Percentiles rank a stretch among this genome's conserved stretches.
These are phyloP conservation scores for Hypholoma sublateritium DNA, from an alignment of 768 basidiomycete genomes.

Conservation along the genomic window DNA sequence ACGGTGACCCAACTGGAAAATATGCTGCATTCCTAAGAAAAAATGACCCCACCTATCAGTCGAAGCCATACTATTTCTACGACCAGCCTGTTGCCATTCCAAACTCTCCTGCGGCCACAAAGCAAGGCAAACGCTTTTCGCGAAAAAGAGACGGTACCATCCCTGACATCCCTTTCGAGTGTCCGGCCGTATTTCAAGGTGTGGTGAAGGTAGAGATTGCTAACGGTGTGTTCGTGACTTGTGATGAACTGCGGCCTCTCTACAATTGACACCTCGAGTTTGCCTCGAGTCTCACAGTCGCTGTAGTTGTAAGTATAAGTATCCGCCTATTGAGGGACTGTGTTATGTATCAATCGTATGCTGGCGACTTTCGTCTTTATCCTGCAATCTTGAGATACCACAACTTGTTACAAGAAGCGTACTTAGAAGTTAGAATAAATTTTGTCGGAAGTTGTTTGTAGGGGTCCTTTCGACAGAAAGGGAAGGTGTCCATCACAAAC, in stretches of 20 bases:
- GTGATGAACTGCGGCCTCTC: conserved; percentile 40
- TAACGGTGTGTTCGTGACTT: conserved; percentile 41
- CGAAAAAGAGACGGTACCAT: conserved; percentile 11
- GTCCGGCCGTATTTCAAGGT: conserved; percentile 36
- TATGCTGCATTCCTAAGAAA: conserved; percentile 44
- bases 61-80: conserved; percentile 46
- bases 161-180: conserved; percentile 26
- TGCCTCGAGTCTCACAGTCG: not conserved
- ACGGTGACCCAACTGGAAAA: conserved; percentile 53
- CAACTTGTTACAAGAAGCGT: not conserved
- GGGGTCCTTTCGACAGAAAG: not conserved
- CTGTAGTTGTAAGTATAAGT: not conserved
- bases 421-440: no score
- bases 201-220: conserved; percentile 37
- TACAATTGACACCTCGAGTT: conserved; percentile 20
- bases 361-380: no score
- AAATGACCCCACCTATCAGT: conserved; percentile 28
- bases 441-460: not conserved
- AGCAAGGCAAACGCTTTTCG: conserved; percentile 12
- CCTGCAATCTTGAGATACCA: no score
- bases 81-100: conserved; percentile 42
- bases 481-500: conserved; percentile 13
- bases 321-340: no score
- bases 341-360: no score
- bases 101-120: conserved; percentile 33